Evolutionary conservation across 2,329 filamentous ascomycete genomes (phyloP).

Genomic region (Arthrobotrys megalospora): DNA sequence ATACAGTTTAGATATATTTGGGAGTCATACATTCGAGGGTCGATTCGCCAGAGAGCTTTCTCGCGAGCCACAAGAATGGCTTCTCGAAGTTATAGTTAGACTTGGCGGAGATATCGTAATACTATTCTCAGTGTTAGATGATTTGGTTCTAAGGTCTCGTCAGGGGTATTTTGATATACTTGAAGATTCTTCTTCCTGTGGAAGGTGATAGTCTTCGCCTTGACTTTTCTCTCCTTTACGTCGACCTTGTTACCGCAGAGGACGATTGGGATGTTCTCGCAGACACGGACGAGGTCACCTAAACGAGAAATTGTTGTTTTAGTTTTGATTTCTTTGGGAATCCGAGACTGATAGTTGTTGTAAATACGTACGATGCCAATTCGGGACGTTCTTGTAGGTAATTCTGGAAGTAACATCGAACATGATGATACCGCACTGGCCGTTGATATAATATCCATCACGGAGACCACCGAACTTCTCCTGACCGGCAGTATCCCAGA

Average conservation of each 20-base stretch:
- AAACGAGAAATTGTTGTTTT: constrained; percentile 26
- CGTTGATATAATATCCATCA: constrained; percentile 99
- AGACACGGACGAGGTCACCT: constrained; percentile 99
- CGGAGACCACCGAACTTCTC: constrained; percentile 99
- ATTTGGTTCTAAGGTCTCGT: not conserved
- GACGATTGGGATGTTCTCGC: constrained; percentile 99
- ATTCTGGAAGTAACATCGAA: constrained; percentile 99
- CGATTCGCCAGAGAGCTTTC: constrained; percentile 97
- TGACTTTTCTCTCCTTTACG: constrained; percentile 99
- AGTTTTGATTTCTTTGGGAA: not conserved
- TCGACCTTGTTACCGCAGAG: constrained; percentile 99
- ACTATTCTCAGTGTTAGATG: constrained; percentile 68
- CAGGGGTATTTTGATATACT: constrained; percentile 9
- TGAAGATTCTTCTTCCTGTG: constrained; percentile 99
- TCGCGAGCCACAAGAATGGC: constrained; percentile 98
- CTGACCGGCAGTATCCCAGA: constrained; percentile 98
- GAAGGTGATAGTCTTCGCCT: constrained; percentile 99
- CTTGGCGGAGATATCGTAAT: constrained; percentile 99
- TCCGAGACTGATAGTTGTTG: constrained; percentile 53
- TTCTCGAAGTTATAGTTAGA: constrained; percentile 99
- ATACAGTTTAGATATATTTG: constrained; percentile 57
- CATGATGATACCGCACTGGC: constrained; percentile 99
- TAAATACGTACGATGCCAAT: constrained; percentile 92
- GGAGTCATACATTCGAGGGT: constrained; percentile 76
- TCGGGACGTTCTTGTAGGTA: constrained; percentile 99